Percentiles rank a stretch among this genome's conserved stretches.
phyloP scores from a whole-genome alignment of 257 asterid genomes.

The Gardenia jasminoides region DNA sequence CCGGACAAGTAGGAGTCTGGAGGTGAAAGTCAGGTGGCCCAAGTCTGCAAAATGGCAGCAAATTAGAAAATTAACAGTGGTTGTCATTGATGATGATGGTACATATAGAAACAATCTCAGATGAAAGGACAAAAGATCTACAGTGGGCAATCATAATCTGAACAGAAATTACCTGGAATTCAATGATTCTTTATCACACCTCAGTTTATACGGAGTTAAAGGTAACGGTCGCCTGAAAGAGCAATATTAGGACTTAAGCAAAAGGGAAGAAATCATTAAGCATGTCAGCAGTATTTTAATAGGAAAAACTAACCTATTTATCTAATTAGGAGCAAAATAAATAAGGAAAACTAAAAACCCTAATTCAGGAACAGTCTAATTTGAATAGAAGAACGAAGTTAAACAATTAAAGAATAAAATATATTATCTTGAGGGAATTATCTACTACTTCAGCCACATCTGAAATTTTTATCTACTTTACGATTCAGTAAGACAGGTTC shows the following conservation, averaged over 20 bases:
- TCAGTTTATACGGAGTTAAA: conserved; percentile 61
- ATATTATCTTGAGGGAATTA: not conserved
- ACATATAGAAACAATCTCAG: not conserved
- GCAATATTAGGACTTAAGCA: conserved; percentile 19
- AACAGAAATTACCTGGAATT: conserved; percentile 38
- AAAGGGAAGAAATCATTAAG: conserved; percentile 17
- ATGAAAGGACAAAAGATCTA: conserved; percentile 2
- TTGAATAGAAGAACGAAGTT: not conserved
- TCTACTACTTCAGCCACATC: not conserved
- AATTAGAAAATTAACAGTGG: conserved; percentile 1
- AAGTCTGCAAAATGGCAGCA: conserved; percentile 54
- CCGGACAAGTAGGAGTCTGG: conserved; percentile 80
- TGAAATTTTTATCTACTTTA: not conserved
- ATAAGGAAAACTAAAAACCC: not conserved
- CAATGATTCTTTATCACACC: conserved; percentile 67
- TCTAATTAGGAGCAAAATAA: not conserved
- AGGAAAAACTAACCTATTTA: not conserved
- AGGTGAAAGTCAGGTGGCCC: conserved; percentile 97
- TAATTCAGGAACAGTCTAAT: not conserved
- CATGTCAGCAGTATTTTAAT: not conserved
- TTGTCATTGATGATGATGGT: conserved; percentile 11
- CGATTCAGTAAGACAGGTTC: not conserved
- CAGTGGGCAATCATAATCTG: not conserved
- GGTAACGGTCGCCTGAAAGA: conserved; percentile 67
- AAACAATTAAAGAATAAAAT: not conserved